Evolutionary conservation across 148 eudicot species (phyloP).

Genomic region (Persicaria tinctoria): DNA sequence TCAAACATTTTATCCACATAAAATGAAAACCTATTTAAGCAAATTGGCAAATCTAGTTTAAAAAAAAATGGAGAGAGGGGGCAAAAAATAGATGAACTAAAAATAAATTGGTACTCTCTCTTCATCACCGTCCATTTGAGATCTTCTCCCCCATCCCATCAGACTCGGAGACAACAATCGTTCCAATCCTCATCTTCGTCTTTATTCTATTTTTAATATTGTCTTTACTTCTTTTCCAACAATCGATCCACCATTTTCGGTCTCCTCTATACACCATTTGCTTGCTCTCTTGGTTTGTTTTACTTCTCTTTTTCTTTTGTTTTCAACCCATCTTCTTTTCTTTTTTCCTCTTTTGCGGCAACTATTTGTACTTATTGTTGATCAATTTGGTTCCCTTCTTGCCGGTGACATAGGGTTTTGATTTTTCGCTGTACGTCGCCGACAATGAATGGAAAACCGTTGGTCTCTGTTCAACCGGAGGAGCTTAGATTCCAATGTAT

Average conservation of each 20-base stretch:
- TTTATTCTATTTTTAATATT: background rate
- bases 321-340: background rate
- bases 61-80: too few species aligned
- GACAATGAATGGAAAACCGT: slow-evolving; percentile 40
- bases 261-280: slow-evolving; percentile 14
- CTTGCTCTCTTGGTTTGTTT: slow-evolving; percentile 10
- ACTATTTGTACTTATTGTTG: background rate
- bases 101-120: too few species aligned
- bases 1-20: too few species aligned
- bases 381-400: background rate
- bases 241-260: slow-evolving; percentile 24
- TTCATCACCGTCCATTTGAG: background rate
- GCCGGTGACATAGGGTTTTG: background rate
- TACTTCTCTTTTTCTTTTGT: slow-evolving; percentile 6
- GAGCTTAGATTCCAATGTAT: slow-evolving; percentile 73
- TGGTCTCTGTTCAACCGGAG: slow-evolving; percentile 67
- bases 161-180: background rate
- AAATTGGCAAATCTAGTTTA: too few species aligned
- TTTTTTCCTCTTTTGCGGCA: background rate
- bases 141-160: background rate
- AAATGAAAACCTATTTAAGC: background rate
- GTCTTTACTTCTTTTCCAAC: background rate
- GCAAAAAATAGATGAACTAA: background rate
- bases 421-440: slow-evolving; percentile 12
- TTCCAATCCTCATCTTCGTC: background rate